These are phyloP conservation scores for Vitis labrusca DNA, from an alignment of 164 flowering plant genomes.

Conservation along the genomic window DNA sequence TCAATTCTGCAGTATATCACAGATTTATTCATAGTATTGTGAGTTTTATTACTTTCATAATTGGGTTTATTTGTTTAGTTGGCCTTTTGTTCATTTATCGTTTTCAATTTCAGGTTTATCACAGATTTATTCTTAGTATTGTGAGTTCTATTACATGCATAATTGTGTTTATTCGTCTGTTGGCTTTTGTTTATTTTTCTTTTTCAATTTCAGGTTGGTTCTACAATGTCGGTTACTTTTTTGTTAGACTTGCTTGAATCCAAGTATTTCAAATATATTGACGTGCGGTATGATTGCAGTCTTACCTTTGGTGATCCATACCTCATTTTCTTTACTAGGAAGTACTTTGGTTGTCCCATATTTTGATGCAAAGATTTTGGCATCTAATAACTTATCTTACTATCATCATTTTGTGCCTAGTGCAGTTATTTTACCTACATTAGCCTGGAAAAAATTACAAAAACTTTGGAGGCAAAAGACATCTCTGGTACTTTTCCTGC, in stretches of 20 bases:
- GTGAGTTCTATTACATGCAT: too few species aligned
- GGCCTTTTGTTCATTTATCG: background rate
- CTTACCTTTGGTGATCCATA: background rate
- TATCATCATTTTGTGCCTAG: background rate
- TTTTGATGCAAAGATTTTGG: too few species aligned
- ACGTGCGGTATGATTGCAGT: conserved; percentile 63
- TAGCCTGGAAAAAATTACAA: conserved; percentile 57
- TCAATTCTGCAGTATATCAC: conserved; percentile 64
- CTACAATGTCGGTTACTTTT: conserved; percentile 38
- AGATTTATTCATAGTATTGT: conserved; percentile 61
- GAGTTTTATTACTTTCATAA: conserved; percentile 27
- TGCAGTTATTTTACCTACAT: conserved; percentile 86
- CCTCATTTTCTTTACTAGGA: too few species aligned
- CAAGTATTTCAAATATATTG: conserved; percentile 78
- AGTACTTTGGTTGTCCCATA: too few species aligned
- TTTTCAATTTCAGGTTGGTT: conserved; percentile 50
- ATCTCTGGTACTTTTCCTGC: conserved; percentile 33
- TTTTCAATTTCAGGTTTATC: background rate
- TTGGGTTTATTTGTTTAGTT: background rate
- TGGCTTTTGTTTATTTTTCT: background rate
- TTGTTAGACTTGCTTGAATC: conserved; percentile 50
- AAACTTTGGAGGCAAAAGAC: conserved; percentile 39
- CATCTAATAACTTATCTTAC: background rate
- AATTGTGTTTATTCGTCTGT: background rate
- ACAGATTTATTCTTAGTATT: too few species aligned